These are phyloP conservation scores for Lippia alba DNA, from an alignment of 305 asterid species.

Conservation along the genomic window DNA sequence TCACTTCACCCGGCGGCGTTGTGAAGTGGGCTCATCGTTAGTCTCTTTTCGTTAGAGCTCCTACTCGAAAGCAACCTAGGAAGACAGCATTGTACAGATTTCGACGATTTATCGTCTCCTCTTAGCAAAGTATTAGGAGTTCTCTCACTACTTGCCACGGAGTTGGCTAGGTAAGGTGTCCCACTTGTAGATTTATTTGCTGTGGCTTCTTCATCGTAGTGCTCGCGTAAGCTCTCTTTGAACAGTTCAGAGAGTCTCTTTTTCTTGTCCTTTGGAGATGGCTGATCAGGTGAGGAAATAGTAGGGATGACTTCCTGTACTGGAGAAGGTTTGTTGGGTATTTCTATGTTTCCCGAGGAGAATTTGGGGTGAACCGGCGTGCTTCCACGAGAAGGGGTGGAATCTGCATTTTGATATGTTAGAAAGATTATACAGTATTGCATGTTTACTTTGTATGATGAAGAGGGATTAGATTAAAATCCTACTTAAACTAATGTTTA, in stretches of 20 bases:
- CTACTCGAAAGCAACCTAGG: conserved; percentile 48
- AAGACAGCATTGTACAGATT: conserved; percentile 51
- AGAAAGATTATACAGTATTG: neutral
- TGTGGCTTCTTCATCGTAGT: conserved; percentile 16
- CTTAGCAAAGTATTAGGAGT: conserved; percentile 35
- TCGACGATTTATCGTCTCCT: conserved; percentile 33
- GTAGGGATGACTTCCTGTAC: conserved; percentile 9
- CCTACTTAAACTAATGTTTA: too few species aligned
- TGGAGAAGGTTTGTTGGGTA: conserved; percentile 19
- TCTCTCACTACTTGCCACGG: conserved; percentile 37
- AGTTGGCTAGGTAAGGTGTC: conserved; percentile 35
- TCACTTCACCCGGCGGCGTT: conserved; percentile 20
- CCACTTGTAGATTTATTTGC: conserved; percentile 21
- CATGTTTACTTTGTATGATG: too few species aligned
- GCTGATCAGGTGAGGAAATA: conserved; percentile 13
- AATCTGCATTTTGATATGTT: conserved; percentile 38
- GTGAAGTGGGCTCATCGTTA: conserved; percentile 38
- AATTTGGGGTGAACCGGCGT: conserved; percentile 58
- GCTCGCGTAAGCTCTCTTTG: conserved; percentile 42
- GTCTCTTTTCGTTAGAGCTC: conserved; percentile 47
- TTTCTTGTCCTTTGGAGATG: conserved; percentile 49
- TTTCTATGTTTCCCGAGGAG: conserved; percentile 31
- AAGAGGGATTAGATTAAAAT: too few species aligned
- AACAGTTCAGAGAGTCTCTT: conserved; percentile 56
- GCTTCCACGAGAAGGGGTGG: conserved; percentile 58